A percentile compares a stretch with the other conserved stretches of the same genome.
phyloP scores from a whole-genome alignment of 805 yeast genomes.

The Metschnikowia borealis region DNA sequence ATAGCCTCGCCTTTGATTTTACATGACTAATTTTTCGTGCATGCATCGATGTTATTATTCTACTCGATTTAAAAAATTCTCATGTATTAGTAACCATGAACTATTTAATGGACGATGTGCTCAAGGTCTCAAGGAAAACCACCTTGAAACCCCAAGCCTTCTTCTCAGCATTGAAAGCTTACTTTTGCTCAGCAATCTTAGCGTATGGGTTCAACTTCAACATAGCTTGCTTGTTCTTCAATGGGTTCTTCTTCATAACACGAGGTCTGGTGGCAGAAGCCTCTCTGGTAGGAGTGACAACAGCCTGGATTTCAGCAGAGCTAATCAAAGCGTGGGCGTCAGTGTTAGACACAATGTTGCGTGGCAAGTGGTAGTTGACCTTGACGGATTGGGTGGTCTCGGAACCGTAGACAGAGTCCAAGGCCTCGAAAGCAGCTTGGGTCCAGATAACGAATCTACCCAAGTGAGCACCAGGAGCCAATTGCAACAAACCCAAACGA shows the following conservation, averaged over 20 bases:
- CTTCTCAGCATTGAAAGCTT: conserved; percentile 68
- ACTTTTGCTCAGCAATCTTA: conserved; percentile 88
- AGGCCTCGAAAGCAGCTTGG: conserved; percentile 93
- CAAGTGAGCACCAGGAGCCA: conserved; percentile 99
- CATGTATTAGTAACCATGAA: conserved; percentile 6
- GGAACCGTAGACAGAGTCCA: conserved; percentile 97
- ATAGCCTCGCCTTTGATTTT: too few relatives aligned
- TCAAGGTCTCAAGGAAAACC: conserved; percentile 51
- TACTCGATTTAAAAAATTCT: not conserved
- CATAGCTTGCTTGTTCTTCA: conserved; percentile 97
- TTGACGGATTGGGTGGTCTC: conserved; percentile 79
- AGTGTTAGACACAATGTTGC: conserved; percentile 90
- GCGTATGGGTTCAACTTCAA: conserved; percentile 99
- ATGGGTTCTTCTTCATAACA: conserved; percentile 83
- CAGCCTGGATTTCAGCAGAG: conserved; percentile 99
- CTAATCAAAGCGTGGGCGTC: conserved; percentile 96
- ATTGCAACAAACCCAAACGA: conserved; percentile 91
- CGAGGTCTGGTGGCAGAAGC: conserved; percentile 95
- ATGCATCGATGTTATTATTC: not conserved
- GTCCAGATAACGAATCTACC: conserved; percentile 99
- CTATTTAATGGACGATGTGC: conserved; percentile 6
- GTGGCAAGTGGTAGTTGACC: conserved; percentile 88
- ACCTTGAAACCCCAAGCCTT: conserved; percentile 59
- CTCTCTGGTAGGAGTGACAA: conserved; percentile 94
- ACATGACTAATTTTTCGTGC: too few relatives aligned